phyloP scores from a whole-genome alignment of 495 filamentous ascomycete genomes.

The Podospora didyma region DNA sequence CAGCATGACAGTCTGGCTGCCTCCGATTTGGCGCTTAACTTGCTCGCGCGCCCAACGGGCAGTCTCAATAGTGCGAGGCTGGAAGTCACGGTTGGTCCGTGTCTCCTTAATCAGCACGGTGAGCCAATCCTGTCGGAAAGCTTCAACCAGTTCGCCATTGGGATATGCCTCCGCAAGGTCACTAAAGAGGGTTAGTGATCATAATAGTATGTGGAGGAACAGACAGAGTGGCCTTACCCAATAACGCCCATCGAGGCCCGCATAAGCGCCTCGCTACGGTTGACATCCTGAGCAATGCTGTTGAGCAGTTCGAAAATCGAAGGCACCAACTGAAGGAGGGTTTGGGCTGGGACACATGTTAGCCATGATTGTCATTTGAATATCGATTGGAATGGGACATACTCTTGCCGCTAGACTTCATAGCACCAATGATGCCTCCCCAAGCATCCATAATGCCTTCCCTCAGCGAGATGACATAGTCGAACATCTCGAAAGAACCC shows the following conservation, averaged over 20 bases:
- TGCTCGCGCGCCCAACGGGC: constrained; percentile 97
- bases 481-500: constrained; percentile 82
- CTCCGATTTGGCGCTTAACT: constrained; percentile 82
- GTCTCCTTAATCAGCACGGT: constrained; percentile 82
- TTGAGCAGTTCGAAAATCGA: constrained; percentile 88
- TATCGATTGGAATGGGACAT: no score
- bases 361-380: no score
- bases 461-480: constrained; percentile 89
- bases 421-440: constrained; percentile 89
- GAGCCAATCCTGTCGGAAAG: constrained; percentile 89
- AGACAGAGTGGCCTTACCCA: constrained; percentile 60
- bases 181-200: no score
- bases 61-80: constrained; percentile 79
- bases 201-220: constrained; percentile 1
- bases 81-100: constrained; percentile 77
- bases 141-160: constrained; percentile 75
- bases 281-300: constrained; percentile 71
- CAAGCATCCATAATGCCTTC: constrained; percentile 99
- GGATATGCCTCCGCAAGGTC: constrained; percentile 94
- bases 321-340: constrained; percentile 72
- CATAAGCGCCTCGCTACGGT: constrained; percentile 87
- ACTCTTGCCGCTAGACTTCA: constrained; percentile 80
- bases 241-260: constrained; percentile 93
- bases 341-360: constrained; percentile 47
- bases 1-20: constrained; percentile 42